phyloP scores from a whole-genome alignment of 371 early-diverging fungal genomes.

The Mucor lusitanicus region DNA sequence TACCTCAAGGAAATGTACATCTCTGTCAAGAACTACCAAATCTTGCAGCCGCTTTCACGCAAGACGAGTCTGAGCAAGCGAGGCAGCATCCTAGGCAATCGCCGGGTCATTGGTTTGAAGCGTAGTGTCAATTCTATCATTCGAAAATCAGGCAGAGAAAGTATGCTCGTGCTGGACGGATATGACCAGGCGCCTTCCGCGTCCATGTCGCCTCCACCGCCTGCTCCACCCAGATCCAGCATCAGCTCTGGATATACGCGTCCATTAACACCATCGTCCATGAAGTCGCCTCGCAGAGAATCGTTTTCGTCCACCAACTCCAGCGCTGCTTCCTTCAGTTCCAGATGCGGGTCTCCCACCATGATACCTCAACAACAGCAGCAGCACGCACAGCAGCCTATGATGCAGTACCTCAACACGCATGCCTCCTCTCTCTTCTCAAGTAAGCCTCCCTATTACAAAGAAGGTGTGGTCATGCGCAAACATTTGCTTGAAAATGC shows the following conservation, averaged over 20 bases:
- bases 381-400: constrained; percentile 6
- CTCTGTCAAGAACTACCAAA: constrained; percentile 63
- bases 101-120: constrained; percentile 28
- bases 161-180: constrained; percentile 13
- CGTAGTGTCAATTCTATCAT: constrained; percentile 30
- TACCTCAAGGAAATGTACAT: constrained; percentile 60
- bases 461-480: constrained; percentile 81
- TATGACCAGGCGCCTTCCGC: background rate
- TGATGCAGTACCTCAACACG: constrained; percentile 23
- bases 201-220: background rate
- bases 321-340: constrained; percentile 15
- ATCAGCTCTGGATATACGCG: constrained; percentile 15
- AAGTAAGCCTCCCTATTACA: constrained; percentile 47
- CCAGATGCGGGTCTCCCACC: constrained; percentile 16
- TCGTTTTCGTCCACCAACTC: constrained; percentile 28
- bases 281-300: constrained; percentile 22
- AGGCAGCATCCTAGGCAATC: constrained; percentile 32
- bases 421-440: constrained; percentile 29
- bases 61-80: constrained; percentile 16
- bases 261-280: constrained; percentile 9
- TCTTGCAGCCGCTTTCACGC: constrained; percentile 52
- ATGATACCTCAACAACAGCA: constrained; percentile 2
- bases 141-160: constrained; percentile 29
- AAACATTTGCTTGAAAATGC: constrained; percentile 82
- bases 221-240: constrained; percentile 9